These are phyloP conservation scores for Boletellus sp. DNA, from an alignment of 768 basidiomycete genomes.

Conservation along the genomic window DNA sequence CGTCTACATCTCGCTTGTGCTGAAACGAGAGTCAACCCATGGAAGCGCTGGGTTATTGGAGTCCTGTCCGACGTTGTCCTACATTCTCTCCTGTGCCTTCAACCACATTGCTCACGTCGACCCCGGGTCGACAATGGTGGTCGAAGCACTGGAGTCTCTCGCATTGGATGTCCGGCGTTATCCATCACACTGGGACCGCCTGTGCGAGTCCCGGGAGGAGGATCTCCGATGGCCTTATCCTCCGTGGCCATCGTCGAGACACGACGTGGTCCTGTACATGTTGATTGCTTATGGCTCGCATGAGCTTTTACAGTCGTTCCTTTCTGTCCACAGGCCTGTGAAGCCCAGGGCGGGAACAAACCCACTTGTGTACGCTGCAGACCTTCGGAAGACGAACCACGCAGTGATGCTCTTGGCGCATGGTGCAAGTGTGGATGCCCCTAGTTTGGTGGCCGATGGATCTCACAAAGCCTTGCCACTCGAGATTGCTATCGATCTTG, in stretches of 20 bases:
- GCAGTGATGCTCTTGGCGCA: background rate
- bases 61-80: background rate
- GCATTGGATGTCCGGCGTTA: background rate
- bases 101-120: background rate
- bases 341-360: constrained; percentile 2
- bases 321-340: background rate
- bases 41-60: background rate
- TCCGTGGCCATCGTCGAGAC: background rate
- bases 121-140: background rate
- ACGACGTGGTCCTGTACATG: background rate
- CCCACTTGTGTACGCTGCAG: constrained; percentile 4
- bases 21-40: background rate
- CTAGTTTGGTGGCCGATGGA: background rate
- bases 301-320: background rate
- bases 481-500: background rate
- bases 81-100: background rate
- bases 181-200: background rate
- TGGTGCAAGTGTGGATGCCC: background rate
- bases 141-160: background rate
- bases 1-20: background rate
- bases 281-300: background rate
- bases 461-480: background rate
- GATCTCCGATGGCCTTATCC: background rate
- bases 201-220: background rate
- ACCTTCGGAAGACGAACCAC: background rate